Evolutionary conservation across 345 rosid species (phyloP), one percentile per base, ranked within the genome.

Genomic region (Firmiana major): DNA sequence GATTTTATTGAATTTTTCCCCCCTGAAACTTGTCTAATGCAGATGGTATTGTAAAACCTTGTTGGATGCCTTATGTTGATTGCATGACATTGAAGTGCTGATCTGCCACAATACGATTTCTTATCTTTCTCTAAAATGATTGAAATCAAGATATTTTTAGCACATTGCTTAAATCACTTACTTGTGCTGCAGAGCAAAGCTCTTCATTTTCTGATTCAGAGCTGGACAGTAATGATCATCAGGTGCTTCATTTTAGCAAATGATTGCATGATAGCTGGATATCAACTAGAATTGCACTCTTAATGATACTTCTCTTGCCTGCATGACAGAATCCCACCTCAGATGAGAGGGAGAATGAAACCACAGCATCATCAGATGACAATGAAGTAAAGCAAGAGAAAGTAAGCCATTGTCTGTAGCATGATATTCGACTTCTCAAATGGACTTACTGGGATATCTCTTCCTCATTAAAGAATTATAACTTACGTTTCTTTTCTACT

Each of bases 111-210:
- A 34, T 65, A 21, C 13, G 13, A 38, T 64, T 71, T 74, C 53
- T 43, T 22, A 42, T 38, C 22, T 74, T 54, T 28, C n/a, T 42
- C 63, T 0, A 24, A 40, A 19, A 38, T 31, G 49, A 26, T 73
- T 54, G 55, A 62, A 36, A 9, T 34, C 45, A n/a, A 63, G 63
- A 34, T 36, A 22, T 10, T 10, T 70, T 46, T 49, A 38, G 55
- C 13, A 6, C 28, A 7, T 31, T 65, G 31, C 70, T 73, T 36
- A n/a, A n/a, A 79, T 79, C 42, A 58, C 64, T 42, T 62, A 38
- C 77, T 80, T 84, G 79, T 83, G 72, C 77, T 85, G 73, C 92
- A 91, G 91, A 83, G 74, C 84, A 84, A 80, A 83, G 84, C 81
- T 75, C 78, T 55, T 81, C 83, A 21, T 49, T 75, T 81, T 71